Conservation (phyloP, 2,329 filamentous ascomycete species). For the Diaporthe capsici region DNA sequence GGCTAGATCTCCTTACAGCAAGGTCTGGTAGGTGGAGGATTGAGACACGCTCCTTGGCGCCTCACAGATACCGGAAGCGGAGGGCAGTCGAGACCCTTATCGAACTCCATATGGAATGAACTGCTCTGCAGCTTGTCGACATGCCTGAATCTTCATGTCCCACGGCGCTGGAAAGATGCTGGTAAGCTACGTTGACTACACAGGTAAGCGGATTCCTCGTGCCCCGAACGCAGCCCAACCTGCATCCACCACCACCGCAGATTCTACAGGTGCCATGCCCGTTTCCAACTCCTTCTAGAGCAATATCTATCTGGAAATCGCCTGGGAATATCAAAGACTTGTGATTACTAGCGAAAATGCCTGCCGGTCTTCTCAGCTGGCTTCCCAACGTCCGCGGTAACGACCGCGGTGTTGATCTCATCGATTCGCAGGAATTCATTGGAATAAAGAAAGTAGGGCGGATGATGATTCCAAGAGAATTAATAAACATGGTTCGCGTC, state of each 20-base stretch:
- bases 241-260: neutral
- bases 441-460: neutral
- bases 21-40: neutral
- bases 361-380: too few species aligned
- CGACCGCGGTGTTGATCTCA: neutral
- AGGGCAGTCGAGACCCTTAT: neutral
- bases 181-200: neutral
- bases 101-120: neutral
- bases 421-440: neutral
- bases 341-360: neutral
- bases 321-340: neutral
- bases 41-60: neutral
- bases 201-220: neutral
- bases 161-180: neutral
- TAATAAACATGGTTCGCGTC: too few species aligned
- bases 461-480: too few species aligned
- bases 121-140: neutral
- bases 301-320: fast-evolving
- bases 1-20: neutral
- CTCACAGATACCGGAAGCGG: neutral
- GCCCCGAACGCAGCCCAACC: neutral
- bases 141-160: neutral
- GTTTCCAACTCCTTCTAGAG: neutral
- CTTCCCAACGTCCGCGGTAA: neutral
- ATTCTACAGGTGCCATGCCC: neutral